Evolutionary conservation across 306 rosid genomes (phyloP).

Genomic region (Fagus sylvatica): DNA sequence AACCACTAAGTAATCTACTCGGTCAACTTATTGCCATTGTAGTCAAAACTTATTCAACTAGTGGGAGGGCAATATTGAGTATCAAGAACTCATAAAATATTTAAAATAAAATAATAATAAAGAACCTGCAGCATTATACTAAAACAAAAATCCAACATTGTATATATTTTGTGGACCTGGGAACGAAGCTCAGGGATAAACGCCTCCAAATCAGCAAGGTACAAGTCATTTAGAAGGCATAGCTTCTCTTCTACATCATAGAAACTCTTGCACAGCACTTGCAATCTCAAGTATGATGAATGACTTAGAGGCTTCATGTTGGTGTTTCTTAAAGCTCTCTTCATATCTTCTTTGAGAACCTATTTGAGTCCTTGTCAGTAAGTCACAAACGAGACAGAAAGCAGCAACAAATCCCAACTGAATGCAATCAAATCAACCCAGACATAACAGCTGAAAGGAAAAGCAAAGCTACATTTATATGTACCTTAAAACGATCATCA

Average conservation of each 20-base stretch:
- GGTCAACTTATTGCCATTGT: slow-evolving; percentile 16
- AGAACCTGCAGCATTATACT: background rate
- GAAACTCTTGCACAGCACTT: slow-evolving; percentile 70
- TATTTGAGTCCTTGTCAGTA: slow-evolving; percentile 33
- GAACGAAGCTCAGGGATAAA: slow-evolving; percentile 80
- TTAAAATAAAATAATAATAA: no score
- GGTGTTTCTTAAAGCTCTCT: slow-evolving; percentile 71
- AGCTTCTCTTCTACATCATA: slow-evolving; percentile 77
- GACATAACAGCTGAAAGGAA: background rate
- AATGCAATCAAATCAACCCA: background rate
- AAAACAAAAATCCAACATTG: slow-evolving; percentile 13
- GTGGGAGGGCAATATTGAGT: slow-evolving; percentile 10
- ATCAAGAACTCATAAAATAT: background rate
- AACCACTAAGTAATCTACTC: background rate
- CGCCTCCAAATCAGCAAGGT: slow-evolving; percentile 60
- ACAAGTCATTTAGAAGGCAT: slow-evolving; percentile 47
- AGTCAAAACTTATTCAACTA: background rate
- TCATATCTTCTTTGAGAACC: slow-evolving; percentile 85
- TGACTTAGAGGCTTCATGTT: slow-evolving; percentile 95
- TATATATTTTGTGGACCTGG: slow-evolving; percentile 54
- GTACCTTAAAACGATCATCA: slow-evolving; percentile 74
- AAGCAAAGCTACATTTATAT: slow-evolving; percentile 13
- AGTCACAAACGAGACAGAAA: slow-evolving; percentile 29
- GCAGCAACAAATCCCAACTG: slow-evolving; percentile 3
- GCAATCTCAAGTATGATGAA: slow-evolving; percentile 76